Evolutionary conservation across 768 basidiomycete genomes (phyloP).

Genomic region (Lactarius hatsudake): DNA sequence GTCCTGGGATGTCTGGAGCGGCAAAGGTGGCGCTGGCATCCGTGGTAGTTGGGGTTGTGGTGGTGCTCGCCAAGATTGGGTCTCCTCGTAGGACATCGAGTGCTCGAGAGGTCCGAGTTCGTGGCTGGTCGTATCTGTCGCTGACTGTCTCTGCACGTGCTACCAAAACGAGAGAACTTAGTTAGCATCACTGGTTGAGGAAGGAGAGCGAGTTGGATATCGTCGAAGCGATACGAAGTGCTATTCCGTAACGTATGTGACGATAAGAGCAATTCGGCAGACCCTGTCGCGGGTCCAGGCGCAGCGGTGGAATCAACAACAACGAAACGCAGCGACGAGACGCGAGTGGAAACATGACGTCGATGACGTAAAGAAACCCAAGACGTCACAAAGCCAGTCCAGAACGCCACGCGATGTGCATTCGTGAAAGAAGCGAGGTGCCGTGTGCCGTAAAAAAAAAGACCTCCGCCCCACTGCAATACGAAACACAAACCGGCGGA

Average conservation of each 20-base stretch:
- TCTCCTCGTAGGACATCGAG: background rate
- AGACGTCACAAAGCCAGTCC: background rate
- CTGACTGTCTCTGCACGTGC: slow-evolving; percentile 2
- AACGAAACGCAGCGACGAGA: background rate
- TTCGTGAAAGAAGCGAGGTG: background rate
- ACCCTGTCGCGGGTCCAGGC: no score
- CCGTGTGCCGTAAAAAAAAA: background rate
- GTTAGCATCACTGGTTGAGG: background rate
- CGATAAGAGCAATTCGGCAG: no score
- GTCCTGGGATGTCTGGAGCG: slow-evolving; percentile 7
- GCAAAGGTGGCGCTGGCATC: background rate
- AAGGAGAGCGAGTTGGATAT: no score
- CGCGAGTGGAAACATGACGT: background rate
- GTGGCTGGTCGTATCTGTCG: background rate
- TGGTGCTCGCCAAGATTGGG: background rate
- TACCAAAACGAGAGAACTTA: background rate
- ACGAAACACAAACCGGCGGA: background rate
- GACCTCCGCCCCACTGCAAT: background rate
- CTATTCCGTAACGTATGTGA: no score
- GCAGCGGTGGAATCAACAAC: no score
- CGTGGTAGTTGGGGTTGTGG: background rate
- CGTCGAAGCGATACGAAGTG: no score
- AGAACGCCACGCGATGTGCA: background rate
- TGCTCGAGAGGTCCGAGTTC: background rate
- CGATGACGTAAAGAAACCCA: background rate